Base-by-base conservation (phyloP, 352 stramenopile genomes). In the Halophytophthora polymorphica region DNA sequence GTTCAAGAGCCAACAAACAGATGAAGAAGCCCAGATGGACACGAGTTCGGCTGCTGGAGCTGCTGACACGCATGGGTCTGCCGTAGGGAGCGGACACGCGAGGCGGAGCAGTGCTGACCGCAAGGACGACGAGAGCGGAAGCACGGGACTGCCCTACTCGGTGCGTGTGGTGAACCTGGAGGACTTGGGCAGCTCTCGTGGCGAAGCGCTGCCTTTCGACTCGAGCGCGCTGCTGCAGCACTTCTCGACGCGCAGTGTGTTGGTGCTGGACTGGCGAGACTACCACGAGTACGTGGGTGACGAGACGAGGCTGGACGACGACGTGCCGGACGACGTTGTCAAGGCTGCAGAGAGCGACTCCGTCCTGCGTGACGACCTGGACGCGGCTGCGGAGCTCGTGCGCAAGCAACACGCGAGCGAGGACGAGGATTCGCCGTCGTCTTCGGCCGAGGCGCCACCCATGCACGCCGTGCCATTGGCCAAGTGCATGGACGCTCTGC, bases 201-300 rank as follows among this genome's bases (percentile, higher is more conserved):
- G 79, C 0, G 47, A 61, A 2, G 19, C 50, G 2, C 42, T 91
- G n/a, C 75, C 78, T 0, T 59, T 66, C 13, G 73, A 90, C 45
- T 58, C 53, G 10, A 81, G 67, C 22, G 56, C 61, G 2, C 61
- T 94, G n/a, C 49, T 94, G 15, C 71, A 84, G 47, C 70, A 90
- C 45, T 89, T 92, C 38, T 78, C 74, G 1, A 74, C 78, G 18
- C 77, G 79, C 15, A 89, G 81, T 58, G 76, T 94, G n/a, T 53
- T 94, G 35, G 80, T 80, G 12, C 37, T 94, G 11, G 81, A 94
- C 53, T 94, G 83, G 83, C 55, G 43, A 10, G 52, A 69, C 46
- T 65, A 61, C 31, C 45, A 66, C 10, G 62, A 77, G 5, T 69
- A 77, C 29, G 40, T 36, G 1, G 70, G 22, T 14, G 49, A 64